Base-by-base conservation (phyloP, 495 filamentous ascomycete genomes). In the Tirmania nivea region DNA sequence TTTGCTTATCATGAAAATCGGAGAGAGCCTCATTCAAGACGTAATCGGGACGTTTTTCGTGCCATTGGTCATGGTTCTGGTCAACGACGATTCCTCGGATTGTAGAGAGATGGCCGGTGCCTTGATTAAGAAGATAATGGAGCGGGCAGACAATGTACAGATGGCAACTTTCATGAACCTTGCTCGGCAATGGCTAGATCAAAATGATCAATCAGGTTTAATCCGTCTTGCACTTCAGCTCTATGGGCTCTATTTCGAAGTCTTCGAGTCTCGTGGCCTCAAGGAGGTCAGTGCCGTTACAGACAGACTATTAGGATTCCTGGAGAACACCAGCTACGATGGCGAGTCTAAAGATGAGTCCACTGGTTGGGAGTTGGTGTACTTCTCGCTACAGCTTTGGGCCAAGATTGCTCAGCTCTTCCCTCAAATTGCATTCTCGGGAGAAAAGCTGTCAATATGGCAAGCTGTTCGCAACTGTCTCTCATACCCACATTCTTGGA, bases 31-130 rank as follows among this genome's bases (percentile, higher is more conserved):
- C 37, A 74, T 84, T 6, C 85, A 93, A 62, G 82, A 94, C 52
- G 76, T 94, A 35, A 69, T 86, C 4, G 76, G 73, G 25, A 83
- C 77, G 11, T 85, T 88, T 65, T 95, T 95, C 68, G 70, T 89
- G 16, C 86, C 88, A 0, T 66, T 97, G 16, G 77, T 94, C 19
- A 79, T 93, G 65, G 77, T 83, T 16, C 75, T 94, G 61, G 75
- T 80, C 48, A 94, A 94, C 56, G 90, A 97, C 57, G 84, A 94
- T 34, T 83, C 84, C 35, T 70, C 78, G 10, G 82, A 86, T 54
- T 97, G 90, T 65, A 80, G 84, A 21, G 75, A 85, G 58, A 83
- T 90, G 70, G 85, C 86, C 10, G 84, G 77, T 14, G 76, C 78
- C 35, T 66, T 97, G 34, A 68, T 94, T 45, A 85, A 84, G 59